Percentiles rank a stretch among this genome's conserved stretches.
phyloP scores from a whole-genome alignment of 108 stramenopile species.

The Pelagomonas calceolata region DNA sequence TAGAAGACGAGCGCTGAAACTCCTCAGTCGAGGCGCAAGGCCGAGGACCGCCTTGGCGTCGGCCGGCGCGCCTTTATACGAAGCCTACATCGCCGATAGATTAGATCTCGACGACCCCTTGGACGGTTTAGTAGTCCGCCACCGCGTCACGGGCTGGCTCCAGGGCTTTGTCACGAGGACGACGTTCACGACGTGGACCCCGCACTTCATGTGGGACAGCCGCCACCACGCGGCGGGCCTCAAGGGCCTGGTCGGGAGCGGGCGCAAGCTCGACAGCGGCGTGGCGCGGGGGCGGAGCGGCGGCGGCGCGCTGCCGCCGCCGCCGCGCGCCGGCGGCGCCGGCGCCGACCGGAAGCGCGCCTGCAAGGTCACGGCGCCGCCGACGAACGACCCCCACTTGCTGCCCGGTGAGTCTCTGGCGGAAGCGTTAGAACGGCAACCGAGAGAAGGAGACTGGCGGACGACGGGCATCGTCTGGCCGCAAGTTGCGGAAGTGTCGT shows the following conservation, averaged over 20 bases:
- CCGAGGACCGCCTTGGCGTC: not conserved
- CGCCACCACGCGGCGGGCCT: constrained; percentile 31
- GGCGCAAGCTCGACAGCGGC: not conserved
- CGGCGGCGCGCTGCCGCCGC: not conserved
- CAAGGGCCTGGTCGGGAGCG: constrained; percentile 1
- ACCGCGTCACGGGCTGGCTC: constrained; percentile 46
- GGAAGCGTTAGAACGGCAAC: constrained; percentile 27
- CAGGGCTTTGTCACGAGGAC: constrained; percentile 55
- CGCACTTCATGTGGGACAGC: constrained; percentile 52
- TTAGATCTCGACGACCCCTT: constrained; percentile 63
- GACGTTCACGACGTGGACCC: constrained; percentile 59
- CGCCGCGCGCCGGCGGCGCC: not conserved
- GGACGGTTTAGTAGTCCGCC: constrained; percentile 50
- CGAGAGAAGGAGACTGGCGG: constrained; percentile 36
- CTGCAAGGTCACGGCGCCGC: no score
- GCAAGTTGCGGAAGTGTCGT: not conserved
- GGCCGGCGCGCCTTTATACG: not conserved
- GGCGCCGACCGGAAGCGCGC: no score
- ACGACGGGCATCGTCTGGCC: not conserved
- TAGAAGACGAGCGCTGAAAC: not conserved
- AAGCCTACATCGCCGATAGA: constrained; percentile 52
- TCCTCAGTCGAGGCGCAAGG: not conserved
- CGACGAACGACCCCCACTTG: no score
- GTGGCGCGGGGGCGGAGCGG: not conserved
- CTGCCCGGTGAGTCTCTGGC: constrained; percentile 21